Base-by-base conservation (phyloP, 495 filamentous ascomycete genomes). In the Penicillium subrubescens region DNA sequence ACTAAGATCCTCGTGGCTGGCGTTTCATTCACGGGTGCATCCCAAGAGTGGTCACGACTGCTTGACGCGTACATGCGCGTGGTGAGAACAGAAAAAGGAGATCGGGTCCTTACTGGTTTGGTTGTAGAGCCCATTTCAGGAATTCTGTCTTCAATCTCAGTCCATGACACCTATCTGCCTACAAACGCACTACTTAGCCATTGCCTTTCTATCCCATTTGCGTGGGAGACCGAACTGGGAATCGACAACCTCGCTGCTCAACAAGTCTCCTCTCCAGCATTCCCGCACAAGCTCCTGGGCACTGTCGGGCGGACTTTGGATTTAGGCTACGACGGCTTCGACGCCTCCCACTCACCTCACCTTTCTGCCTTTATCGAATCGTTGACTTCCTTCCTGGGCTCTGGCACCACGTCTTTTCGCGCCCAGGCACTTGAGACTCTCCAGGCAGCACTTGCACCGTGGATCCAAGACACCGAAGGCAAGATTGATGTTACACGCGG, bases 111-210 rank as follows among this genome's bases (percentile, higher is more conserved):
- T 25, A 83, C 86, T 3, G 78, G 86, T 21, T 81, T 86, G 31
- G 80, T 91, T 14, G 79, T 92, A 31, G 92, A 94, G 61, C 92
- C 92, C 11, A 71, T 97, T 23, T 86, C 91, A 5, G 87, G 86
- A 53, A 70, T 60, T 17, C 66, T 80, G 31, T 67, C 70, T 52
- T 55, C 34, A 33, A 50, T 77, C 31, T 46, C 63, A 17, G 60
- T 63, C 35, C 54, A 29, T 4, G 64, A 73, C 27, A 62, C 71
- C 2, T 78, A 73, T 64, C 35, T 71, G 17, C 74, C 77, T 8
- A 70, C 67, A 21, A 71, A 71, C 8, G 74, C 77, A 29, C 67
- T 82, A 2, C 67, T 81, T 25, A 59, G 69, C 3, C 77, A 80
- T 55, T 72, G 74, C 10, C 60, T 75, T 34, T 72, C 77, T 12